These are phyloP conservation scores for Globisporangium radiosum DNA, from an alignment of 352 stramenopile genomes.

Conservation along the genomic window DNA sequence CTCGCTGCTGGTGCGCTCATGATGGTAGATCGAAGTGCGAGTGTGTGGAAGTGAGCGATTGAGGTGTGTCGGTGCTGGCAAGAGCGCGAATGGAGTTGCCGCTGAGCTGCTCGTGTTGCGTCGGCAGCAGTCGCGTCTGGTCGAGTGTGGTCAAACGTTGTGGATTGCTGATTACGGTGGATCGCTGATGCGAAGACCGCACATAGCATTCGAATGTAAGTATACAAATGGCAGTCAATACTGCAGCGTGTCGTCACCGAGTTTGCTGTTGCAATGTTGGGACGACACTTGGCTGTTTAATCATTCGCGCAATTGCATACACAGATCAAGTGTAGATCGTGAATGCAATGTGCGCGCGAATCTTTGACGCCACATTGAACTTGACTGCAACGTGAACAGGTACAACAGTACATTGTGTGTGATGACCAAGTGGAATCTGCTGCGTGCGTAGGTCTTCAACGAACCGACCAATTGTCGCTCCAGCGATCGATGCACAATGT, in stretches of 20 bases:
- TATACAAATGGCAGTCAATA: not conserved
- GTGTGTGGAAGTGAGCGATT: not conserved
- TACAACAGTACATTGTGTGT: not conserved
- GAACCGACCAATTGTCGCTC: too few relatives aligned
- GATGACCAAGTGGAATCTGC: too few relatives aligned
- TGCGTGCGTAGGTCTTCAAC: too few relatives aligned
- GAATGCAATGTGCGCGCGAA: too few relatives aligned
- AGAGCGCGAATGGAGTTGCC: constrained; percentile 1
- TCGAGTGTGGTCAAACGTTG: not conserved
- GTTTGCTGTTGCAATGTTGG: too few relatives aligned
- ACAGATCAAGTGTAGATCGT: too few relatives aligned
- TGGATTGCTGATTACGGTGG: constrained; percentile 2
- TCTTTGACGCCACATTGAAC: not conserved
- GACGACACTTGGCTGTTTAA: too few relatives aligned
- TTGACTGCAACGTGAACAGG: not conserved
- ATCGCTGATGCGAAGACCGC: not conserved
- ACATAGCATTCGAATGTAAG: not conserved
- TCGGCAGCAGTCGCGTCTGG: too few relatives aligned
- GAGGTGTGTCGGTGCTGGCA: not conserved
- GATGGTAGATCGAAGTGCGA: not conserved
- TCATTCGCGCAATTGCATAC: too few relatives aligned
- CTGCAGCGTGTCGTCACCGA: too few relatives aligned
- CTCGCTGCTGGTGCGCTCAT: constrained; percentile 2
- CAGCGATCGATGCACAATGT: too few relatives aligned
- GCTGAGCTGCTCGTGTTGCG: not conserved